phyloP scores from a whole-genome alignment of 768 basidiomycete genomes.

The Auricularia cornea region DNA sequence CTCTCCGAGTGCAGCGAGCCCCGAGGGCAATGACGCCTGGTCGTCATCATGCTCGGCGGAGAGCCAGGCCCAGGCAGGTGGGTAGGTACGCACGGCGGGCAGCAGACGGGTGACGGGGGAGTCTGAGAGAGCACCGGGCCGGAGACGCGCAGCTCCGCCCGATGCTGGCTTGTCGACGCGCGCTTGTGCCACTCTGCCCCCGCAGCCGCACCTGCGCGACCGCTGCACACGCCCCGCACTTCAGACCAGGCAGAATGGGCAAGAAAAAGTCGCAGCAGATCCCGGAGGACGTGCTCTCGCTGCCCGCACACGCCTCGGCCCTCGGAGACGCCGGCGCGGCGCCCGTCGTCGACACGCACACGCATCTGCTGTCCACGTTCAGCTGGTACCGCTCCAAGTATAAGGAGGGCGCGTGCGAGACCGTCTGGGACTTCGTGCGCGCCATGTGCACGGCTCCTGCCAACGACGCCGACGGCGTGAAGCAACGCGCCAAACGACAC shows the following conservation, averaged over 20 bases:
- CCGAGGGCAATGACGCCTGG: no score
- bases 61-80: no score
- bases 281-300: neutral
- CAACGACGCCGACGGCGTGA: slow-evolving; percentile 16
- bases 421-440: slow-evolving; percentile 62
- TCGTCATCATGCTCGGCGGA: no score
- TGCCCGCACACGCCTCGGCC: neutral
- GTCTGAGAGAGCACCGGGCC: no score
- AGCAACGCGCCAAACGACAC: slow-evolving; percentile 18
- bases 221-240: neutral
- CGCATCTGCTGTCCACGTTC: slow-evolving; percentile 72
- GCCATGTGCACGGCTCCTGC: slow-evolving; percentile 38
- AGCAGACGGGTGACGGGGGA: no score
- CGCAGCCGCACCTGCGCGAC: neutral
- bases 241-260: neutral
- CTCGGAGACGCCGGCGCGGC: slow-evolving; percentile 1
- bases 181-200: neutral
- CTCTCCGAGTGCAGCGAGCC: no score
- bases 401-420: slow-evolving; percentile 35
- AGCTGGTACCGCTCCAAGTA: slow-evolving; percentile 54
- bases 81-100: no score
- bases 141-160: no score
- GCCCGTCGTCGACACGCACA: slow-evolving; percentile 75
- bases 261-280: neutral
- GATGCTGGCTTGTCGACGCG: neutral